Conservation (phyloP, 2,329 filamentous ascomycete species). For the Chrysosporium queenslandicum region DNA sequence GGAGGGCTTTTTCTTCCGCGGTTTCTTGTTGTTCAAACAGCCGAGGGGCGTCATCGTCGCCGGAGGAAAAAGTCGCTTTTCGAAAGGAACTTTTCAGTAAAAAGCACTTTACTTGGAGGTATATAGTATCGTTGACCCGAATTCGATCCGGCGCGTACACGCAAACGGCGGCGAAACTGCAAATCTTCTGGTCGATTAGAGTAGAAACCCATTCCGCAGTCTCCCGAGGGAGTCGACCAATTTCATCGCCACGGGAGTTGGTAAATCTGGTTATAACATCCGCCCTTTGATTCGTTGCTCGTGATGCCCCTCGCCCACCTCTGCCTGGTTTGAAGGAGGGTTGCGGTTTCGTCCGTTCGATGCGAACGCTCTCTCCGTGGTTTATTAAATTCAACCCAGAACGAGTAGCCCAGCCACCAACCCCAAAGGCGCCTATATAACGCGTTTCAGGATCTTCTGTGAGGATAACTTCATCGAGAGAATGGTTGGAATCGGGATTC, state of each 20-base stretch:
- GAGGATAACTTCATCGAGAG: constrained; percentile 13
- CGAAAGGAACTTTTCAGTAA: constrained; percentile 67
- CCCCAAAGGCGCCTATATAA: constrained; percentile 87
- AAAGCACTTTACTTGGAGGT: constrained; percentile 72
- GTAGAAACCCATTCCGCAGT: constrained; percentile 85
- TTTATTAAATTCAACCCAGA: constrained; percentile 66
- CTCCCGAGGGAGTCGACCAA: constrained; percentile 79
- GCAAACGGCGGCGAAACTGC: constrained; percentile 74
- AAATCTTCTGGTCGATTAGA: constrained; percentile 80
- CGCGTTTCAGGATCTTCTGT: constrained; percentile 44
- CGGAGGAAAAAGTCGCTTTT: constrained; percentile 49
- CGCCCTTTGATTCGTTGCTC: constrained; percentile 53
- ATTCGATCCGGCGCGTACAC: constrained; percentile 80
- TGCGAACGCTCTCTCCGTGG: constrained; percentile 72
- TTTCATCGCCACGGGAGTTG: constrained; percentile 64
- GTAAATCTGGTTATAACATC: constrained; percentile 92
- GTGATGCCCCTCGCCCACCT: constrained; percentile 36
- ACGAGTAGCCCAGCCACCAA: constrained; percentile 80
- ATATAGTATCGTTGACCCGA: constrained; percentile 87
- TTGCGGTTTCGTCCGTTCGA: constrained; percentile 74
- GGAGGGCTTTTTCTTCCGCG: constrained; percentile 68
- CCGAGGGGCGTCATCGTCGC: constrained; percentile 55
- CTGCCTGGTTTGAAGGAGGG: constrained; percentile 43
- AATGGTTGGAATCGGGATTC: not conserved
- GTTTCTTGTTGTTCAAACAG: constrained; percentile 81